Conservation (phyloP, 129 eudicot species). For the Heracleum sosnowskyi region DNA sequence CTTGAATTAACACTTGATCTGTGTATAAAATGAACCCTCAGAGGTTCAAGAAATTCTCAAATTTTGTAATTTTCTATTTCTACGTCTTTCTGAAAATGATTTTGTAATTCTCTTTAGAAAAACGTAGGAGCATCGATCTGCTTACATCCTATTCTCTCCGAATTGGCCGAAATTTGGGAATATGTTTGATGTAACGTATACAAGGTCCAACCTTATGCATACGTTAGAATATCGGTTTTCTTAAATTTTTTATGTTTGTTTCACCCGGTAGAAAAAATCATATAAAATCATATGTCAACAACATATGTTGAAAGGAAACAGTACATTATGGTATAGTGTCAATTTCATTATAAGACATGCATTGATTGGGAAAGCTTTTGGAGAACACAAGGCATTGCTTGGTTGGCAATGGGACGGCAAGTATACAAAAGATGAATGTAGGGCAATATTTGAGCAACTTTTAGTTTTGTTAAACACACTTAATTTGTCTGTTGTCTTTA, state of each 20-base stretch:
- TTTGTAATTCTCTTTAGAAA: no score
- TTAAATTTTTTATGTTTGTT: background rate
- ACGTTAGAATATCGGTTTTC: no score
- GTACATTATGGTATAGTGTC: background rate
- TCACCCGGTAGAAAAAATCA: background rate
- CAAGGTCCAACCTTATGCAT: background rate
- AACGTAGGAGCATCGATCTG: no score
- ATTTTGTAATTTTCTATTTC: background rate
- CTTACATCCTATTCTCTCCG: background rate
- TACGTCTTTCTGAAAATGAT: background rate
- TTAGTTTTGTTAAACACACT: background rate
- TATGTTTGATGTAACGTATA: background rate
- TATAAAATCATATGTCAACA: background rate
- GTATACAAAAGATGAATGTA: background rate
- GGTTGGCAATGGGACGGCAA: background rate
- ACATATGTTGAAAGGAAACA: background rate
- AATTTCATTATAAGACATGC: background rate
- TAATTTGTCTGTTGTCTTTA: background rate
- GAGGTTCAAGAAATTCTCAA: background rate
- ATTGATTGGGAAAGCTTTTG: background rate
- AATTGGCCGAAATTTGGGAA: no score
- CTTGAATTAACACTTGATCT: background rate
- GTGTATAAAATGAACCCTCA: background rate
- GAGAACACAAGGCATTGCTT: background rate
- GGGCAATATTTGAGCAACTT: background rate